Percentiles rank a stretch among this genome's conserved stretches.
phyloP scores from a whole-genome alignment of 2,329 filamentous ascomycete species.

The Aspergillus quadricinctus region DNA sequence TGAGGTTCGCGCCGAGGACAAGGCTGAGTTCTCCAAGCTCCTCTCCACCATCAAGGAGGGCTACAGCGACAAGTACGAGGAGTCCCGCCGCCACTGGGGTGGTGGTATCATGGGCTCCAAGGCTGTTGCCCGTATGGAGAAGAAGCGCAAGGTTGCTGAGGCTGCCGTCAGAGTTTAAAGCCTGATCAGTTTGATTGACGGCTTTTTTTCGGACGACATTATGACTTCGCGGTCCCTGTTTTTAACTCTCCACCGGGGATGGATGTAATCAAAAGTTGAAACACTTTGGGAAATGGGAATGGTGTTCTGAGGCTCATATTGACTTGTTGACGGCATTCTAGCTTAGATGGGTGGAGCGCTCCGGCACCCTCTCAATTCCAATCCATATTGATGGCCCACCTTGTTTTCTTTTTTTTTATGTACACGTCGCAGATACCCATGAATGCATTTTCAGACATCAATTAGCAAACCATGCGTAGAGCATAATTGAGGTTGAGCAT shows the following conservation, averaged over 20 bases:
- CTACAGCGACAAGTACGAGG: conserved; percentile 93
- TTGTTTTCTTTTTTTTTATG: conserved; percentile 17
- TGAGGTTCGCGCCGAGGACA: conserved; percentile 97
- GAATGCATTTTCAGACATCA: conserved; percentile 34
- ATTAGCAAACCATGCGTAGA: conserved; percentile 18
- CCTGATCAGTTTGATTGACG: conserved; percentile 21
- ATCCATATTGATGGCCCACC: conserved; percentile 20
- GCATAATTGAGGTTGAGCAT: conserved; percentile 17
- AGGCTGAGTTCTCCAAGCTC: conserved; percentile 96
- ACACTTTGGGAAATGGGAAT: conserved; percentile 13
- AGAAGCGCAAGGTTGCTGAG: conserved; percentile 94
- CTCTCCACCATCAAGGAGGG: conserved; percentile 95
- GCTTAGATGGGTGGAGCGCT: conserved; percentile 31
- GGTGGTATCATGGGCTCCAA: conserved; percentile 99
- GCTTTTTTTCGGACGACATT: conserved; percentile 20
- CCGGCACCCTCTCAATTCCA: conserved; percentile 24
- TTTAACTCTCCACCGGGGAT: conserved; percentile 5
- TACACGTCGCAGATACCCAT: conserved; percentile 39
- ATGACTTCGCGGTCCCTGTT: conserved; percentile 12
- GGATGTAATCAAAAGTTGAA: conserved; percentile 15
- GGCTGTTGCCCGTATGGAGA: conserved; percentile 71
- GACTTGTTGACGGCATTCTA: conserved; percentile 29
- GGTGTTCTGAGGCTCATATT: conserved; percentile 25
- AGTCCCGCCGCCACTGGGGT: conserved; percentile 89
- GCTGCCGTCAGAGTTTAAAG: conserved; percentile 94